A percentile compares a stretch with the other conserved stretches of the same genome.
These are phyloP conservation scores for Phyllosticta ampelicida DNA, from an alignment of 2,329 filamentous ascomycete genomes.

Conservation along the genomic window DNA sequence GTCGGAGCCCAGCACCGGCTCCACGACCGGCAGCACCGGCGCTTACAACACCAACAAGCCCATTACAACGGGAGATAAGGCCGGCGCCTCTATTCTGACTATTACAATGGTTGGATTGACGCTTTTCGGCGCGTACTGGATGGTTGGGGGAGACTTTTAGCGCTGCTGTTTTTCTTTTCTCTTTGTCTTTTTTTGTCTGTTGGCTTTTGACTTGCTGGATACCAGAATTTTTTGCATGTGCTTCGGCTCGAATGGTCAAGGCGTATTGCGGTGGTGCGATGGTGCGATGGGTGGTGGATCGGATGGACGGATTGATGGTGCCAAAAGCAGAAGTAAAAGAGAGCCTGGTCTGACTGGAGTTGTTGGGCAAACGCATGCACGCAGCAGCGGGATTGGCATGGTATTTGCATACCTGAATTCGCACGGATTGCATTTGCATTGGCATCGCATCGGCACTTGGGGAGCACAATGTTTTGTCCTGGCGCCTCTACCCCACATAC, in stretches of 20 bases:
- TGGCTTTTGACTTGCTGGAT: constrained; percentile 1
- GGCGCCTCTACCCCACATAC: too few relatives aligned
- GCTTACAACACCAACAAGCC: constrained; percentile 14
- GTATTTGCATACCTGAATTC: too few relatives aligned
- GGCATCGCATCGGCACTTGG: too few relatives aligned
- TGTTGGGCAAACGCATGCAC: not conserved
- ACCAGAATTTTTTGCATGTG: constrained; percentile 5
- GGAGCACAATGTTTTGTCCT: too few relatives aligned
- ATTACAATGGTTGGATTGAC: constrained; percentile 3
- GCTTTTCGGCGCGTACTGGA: constrained; percentile 15
- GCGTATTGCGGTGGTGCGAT: not conserved
- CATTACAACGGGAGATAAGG: constrained; percentile 30
- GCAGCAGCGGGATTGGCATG: too few relatives aligned
- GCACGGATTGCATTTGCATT: too few relatives aligned
- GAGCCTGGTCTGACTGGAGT: not conserved
- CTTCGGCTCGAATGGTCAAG: not conserved
- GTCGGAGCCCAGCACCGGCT: constrained; percentile 31
- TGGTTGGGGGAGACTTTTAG: constrained; percentile 13
- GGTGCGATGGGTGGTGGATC: not conserved
- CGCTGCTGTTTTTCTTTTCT: not conserved
- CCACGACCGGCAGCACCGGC: constrained; percentile 1
- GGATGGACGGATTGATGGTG: not conserved
- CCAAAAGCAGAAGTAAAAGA: not conserved
- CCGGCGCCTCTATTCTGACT: constrained; percentile 27
- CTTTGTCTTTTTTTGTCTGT: constrained; percentile 1